These are phyloP conservation scores for Cokeromyces recurvatus DNA, from an alignment of 371 early-diverging fungal genomes.

Conservation along the genomic window DNA sequence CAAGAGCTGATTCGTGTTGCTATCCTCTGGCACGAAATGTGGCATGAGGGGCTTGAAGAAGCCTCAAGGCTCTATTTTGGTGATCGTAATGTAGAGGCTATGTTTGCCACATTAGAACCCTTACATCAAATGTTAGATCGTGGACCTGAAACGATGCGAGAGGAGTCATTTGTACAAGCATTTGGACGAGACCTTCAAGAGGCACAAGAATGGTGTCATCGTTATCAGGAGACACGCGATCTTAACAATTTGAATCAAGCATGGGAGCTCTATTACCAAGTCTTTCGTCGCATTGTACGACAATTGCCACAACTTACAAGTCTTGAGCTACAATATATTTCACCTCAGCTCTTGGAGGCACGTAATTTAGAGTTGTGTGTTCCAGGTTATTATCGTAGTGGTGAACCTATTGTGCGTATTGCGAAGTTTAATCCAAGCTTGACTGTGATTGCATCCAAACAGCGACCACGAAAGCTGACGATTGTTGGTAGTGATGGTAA, in stretches of 20 bases:
- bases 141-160: conserved; percentile 92
- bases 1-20: conserved; percentile 97
- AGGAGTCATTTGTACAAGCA: conserved; percentile 91
- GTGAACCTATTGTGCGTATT: conserved; percentile 85
- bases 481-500: conserved; percentile 89
- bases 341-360: conserved; percentile 85
- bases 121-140: conserved; percentile 88
- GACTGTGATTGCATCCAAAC: conserved; percentile 89
- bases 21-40: conserved; percentile 97
- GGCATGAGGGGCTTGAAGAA: conserved; percentile 95
- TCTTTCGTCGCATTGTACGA: conserved; percentile 83
- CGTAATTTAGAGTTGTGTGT: conserved; percentile 87
- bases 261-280: conserved; percentile 93
- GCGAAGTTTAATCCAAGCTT: conserved; percentile 79
- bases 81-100: conserved; percentile 84
- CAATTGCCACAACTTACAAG: conserved; percentile 81
- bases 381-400: conserved; percentile 91
- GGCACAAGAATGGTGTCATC: conserved; percentile 86
- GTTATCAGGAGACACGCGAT: conserved; percentile 76
- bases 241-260: conserved; percentile 88
- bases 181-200: conserved; percentile 92
- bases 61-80: conserved; percentile 86
- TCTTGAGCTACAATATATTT: conserved; percentile 87
- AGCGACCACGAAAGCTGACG: conserved; percentile 84
- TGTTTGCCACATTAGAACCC: conserved; percentile 88